Evolutionary conservation across 768 basidiomycete species (phyloP).

Genomic region (Tricholoma furcatifolium): DNA sequence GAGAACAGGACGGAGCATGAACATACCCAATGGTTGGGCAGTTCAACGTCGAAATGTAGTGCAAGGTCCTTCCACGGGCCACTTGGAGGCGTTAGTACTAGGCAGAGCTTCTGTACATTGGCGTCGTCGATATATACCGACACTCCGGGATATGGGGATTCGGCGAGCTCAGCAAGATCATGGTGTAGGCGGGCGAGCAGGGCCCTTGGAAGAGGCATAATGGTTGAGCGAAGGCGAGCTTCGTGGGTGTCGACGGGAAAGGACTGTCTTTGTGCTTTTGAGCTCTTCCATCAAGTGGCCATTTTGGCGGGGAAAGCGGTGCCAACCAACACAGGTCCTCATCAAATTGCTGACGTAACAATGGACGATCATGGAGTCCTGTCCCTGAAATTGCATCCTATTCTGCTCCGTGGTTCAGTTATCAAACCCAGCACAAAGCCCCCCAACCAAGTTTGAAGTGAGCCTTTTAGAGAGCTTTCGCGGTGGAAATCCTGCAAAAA

Average conservation of each 20-base stretch:
- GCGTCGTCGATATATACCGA: conserved; percentile 40
- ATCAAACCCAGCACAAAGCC: no score
- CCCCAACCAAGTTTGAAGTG: no score
- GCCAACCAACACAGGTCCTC: background rate
- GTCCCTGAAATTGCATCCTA: no score
- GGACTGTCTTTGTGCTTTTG: conserved; percentile 6
- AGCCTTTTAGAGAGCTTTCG: no score
- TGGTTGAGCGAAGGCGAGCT: background rate
- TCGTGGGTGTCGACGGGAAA: background rate
- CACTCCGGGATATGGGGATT: conserved; percentile 43
- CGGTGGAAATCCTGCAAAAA: no score
- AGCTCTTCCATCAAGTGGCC: conserved; percentile 10
- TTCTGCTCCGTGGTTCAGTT: no score
- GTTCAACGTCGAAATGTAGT: conserved; percentile 38
- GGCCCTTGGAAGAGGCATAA: conserved; percentile 14
- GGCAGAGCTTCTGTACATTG: conserved; percentile 39
- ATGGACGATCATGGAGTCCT: background rate
- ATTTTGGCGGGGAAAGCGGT: conserved; percentile 10
- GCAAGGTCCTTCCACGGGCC: conserved; percentile 44
- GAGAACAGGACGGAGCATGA: background rate
- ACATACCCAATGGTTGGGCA: conserved; percentile 40
- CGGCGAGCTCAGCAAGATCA: conserved; percentile 40
- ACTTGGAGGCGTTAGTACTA: conserved; percentile 42
- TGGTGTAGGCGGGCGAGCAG: conserved; percentile 36
- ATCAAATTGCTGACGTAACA: conserved; percentile 14